phyloP scores from a whole-genome alignment of 352 stramenopile genomes.

The Pythium rhizo-oryzae region DNA sequence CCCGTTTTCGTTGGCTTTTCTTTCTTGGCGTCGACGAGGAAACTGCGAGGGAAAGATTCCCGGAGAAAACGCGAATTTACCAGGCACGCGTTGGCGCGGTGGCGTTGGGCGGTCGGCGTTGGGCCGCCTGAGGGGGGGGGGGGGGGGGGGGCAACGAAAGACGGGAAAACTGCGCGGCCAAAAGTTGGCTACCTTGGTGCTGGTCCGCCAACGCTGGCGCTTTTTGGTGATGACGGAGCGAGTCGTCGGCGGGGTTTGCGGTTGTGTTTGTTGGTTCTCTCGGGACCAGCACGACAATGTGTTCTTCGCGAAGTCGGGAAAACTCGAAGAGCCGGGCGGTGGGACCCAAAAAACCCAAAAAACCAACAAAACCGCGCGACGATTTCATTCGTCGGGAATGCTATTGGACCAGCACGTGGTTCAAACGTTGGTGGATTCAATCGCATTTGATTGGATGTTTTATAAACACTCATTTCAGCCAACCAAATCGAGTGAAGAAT shows the following conservation, averaged over 20 bases:
- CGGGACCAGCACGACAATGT: slow-evolving; percentile 22
- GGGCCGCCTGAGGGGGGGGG: neutral
- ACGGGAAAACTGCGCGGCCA: neutral
- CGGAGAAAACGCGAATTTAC: too few relatives aligned
- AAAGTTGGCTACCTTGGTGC: slow-evolving; percentile 32
- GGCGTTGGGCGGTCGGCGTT: slow-evolving; percentile 4
- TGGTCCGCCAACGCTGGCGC: slow-evolving; percentile 33
- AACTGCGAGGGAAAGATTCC: neutral
- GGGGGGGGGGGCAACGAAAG: neutral
- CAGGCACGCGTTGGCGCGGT: neutral
- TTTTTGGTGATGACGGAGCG: slow-evolving; percentile 1
- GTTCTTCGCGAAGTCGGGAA: neutral
- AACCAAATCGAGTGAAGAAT: neutral
- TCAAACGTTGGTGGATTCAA: slow-evolving; percentile 16
- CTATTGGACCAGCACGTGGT: slow-evolving; percentile 21
- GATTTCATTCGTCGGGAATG: slow-evolving; percentile 5
- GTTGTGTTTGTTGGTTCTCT: neutral
- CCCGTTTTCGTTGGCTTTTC: too few relatives aligned
- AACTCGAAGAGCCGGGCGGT: slow-evolving; percentile 14
- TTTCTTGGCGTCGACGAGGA: neutral
- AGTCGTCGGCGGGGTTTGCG: neutral
- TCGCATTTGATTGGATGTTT: slow-evolving; percentile 15
- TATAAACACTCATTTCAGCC: slow-evolving; percentile 5
- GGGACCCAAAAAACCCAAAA: too few relatives aligned
- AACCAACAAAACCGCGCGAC: neutral